Base-by-base conservation (phyloP, 441 rosid genomes). In the Bocquillonia castaneifolia region DNA sequence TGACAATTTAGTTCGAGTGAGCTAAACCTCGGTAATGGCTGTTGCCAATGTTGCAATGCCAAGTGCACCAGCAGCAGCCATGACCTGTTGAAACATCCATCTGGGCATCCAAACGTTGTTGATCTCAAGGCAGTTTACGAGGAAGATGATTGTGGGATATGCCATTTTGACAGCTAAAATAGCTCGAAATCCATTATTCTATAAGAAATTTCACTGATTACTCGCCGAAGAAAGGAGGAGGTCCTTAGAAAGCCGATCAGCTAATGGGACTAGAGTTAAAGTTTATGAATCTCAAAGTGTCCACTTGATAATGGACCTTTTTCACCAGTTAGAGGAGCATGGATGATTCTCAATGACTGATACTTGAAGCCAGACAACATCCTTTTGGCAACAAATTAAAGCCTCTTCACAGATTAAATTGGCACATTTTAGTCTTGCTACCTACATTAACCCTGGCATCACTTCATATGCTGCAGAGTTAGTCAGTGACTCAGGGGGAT, bases 371-470 rank as follows among this genome's bases (percentile, higher is more conserved):
- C 98, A 0, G 95, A 88, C 67, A 92, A 92, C 71, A 86, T 88
- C 71, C 91, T 92, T 66, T 79, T 90, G 78, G 90, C 84, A 18
- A 84, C 89, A 14, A n/a, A n/a, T n/a, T n/a, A 79, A 71, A 62
- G 79, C 96, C 61, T 78, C 89, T 0, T 90, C 96, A 53, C 87
- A 88, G 28, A 92, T 90, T 63, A 92, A 90, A 76, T 78, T 92
- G 59, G 98, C 98, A 31, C 96, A 92, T 59, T 92, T 92, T 78
- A 96, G 98, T 67, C 84, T 92, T n/a, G 98, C 98, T 39, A 92
- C 96, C 9, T 86, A 87, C 57, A 83, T 88, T 66, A 82, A 77
- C 67, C 82, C 85, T 5, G 96, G 96, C 85, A 67, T 75, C 80
- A 52, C 63, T 28, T 65, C 40, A 44, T 23, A 20, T 9, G 86